Evolutionary conservation across 192 early-diverging fungal genomes (phyloP), one percentile per base, ranked within the genome.

Genomic region (Allomyces arbusculus): DNA sequence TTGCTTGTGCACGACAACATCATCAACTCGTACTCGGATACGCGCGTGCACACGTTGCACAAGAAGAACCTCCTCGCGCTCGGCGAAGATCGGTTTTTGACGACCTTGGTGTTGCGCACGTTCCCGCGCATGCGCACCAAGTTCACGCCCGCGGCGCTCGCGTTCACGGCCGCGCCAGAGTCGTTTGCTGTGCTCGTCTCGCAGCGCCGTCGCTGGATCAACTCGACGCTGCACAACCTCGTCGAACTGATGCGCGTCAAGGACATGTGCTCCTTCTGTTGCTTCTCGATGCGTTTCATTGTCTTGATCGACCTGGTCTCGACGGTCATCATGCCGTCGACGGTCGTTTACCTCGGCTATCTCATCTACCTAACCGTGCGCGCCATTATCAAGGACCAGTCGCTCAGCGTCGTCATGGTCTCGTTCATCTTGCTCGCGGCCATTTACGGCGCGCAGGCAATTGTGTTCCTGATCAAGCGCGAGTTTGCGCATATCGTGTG

Each of bases 121-220:
- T 97, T 97, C 82, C 94, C 96, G 64, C 87, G 87, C 78, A 85
- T 91, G 77, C 91, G 91, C 80, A 89, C 88, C 74, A 89, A 89
- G 65, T 99, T 97, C 70, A 89, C 89, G 5, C 80, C 90, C 3
- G 90, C 94, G 61, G 96, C 96, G 14, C 82, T 88, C 67, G 95
- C 94, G 74, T 85, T 80, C 72, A 99, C 96, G 43, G 88, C 82
- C 61, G 96, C 90, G 10, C 96, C 96, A 3, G 96, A 97, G 69
- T 82, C 84, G 67, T 94, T 91, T 85, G 77, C 82, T 64, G 86
- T 99, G 25, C 75, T 99, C 61, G 72, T 99, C 26, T 99, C 96
- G 5, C 96, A 99, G 75, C 88, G 96, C 66, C 91, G 96, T 76
- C 89, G 96, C 69, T 99, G 96, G 96, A 99, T 99, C 73, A 99